Conservation (phyloP, 345 rosid genomes). For the Triadica sebifera region DNA sequence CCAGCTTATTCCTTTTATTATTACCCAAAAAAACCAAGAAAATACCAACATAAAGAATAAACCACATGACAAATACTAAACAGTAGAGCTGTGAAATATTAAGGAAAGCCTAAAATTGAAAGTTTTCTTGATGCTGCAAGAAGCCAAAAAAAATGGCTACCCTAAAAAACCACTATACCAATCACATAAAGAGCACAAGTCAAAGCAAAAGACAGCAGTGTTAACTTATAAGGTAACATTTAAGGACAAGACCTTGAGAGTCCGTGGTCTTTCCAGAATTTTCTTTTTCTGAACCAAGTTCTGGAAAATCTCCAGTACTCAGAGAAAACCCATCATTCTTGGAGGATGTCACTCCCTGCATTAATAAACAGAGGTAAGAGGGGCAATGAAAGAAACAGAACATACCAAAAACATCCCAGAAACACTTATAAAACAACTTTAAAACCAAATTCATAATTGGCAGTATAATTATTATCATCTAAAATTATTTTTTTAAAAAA, state of each 20-base stretch:
- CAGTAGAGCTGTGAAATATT: not conserved
- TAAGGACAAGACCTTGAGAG: constrained; percentile 56
- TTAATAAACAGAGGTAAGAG: constrained; percentile 6
- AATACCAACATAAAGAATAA: not conserved
- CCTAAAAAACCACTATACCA: not conserved
- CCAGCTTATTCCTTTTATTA: not conserved
- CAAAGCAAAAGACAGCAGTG: constrained; percentile 16
- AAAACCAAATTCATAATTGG: not conserved
- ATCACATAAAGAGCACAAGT: constrained; percentile 9
- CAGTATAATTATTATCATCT: not conserved
- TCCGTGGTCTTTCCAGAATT: constrained; percentile 48
- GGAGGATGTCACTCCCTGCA: constrained; percentile 63
- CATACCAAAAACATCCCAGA: not conserved
- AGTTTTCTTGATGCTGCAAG: not conserved
- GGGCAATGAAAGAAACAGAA: constrained; percentile 2
- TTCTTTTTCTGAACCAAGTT: constrained; percentile 83
- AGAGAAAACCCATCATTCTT: constrained; percentile 81
- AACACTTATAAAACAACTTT: not conserved
- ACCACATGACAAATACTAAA: not conserved
- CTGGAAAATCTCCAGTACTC: constrained; percentile 91
- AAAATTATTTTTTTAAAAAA: not conserved
- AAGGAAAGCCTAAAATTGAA: not conserved
- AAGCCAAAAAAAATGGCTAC: constrained; percentile 5
- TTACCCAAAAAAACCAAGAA: not conserved
- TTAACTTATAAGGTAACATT: constrained; percentile 5